Conservation (phyloP, 1,284 basidiomycete species). For the Neotropicomus parvogracilis region DNA sequence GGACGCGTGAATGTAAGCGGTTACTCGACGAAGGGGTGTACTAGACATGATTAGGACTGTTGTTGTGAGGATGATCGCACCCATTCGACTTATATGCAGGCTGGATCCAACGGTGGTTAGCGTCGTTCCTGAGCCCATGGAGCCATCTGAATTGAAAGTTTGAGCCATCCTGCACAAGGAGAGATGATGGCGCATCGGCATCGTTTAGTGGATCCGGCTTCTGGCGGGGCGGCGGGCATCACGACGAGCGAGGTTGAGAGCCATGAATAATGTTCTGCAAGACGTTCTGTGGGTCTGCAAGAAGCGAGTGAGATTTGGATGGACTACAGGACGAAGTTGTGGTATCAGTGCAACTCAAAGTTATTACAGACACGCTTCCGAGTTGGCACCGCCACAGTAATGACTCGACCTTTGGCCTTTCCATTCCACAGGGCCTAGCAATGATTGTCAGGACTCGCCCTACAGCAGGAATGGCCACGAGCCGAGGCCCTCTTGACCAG, state of each 20-base stretch:
- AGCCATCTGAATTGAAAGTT: conserved; percentile 4
- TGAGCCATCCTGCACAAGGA: conserved; percentile 18
- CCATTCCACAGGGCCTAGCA: conserved; percentile 9
- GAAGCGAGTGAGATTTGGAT: conserved; percentile 1
- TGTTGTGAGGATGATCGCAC: neutral
- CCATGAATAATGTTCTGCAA: conserved; percentile 13
- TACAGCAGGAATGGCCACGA: conserved; percentile 12
- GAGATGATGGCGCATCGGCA: conserved; percentile 5
- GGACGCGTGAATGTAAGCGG: conserved; percentile 11
- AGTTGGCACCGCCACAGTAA: neutral
- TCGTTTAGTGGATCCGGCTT: neutral
- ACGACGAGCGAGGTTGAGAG: neutral
- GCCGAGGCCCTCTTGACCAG: conserved; percentile 3
- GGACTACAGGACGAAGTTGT: too few relatives aligned
- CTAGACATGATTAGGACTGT: conserved; percentile 14
- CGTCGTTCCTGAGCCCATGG: neutral
- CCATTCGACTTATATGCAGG: conserved; percentile 13
- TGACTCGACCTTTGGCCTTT: conserved; percentile 5
- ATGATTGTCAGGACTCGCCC: conserved; percentile 5
- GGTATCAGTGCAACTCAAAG: neutral
- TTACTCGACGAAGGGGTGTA: neutral
- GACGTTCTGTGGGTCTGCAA: conserved; percentile 4
- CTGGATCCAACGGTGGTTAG: neutral
- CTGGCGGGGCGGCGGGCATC: neutral
- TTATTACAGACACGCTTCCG: neutral